Base-by-base conservation (phyloP, 169 alveolate genomes). In the Plasmodium relictum region DNA sequence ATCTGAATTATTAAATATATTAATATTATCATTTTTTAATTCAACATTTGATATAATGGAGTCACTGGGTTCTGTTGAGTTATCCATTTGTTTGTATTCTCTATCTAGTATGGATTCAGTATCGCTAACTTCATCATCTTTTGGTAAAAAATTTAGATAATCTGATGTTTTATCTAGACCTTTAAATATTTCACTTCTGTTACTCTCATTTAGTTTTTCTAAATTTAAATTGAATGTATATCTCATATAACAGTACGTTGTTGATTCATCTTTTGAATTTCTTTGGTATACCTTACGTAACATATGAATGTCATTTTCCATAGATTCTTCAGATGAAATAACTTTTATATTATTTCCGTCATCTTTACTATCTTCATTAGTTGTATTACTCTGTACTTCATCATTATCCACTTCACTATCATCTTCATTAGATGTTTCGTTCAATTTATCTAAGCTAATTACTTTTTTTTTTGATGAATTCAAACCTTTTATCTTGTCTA, bases 251-350 rank as follows among this genome's bases (percentile, higher is more conserved):
- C 89, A 78, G 42, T 78, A 78, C 16, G 73, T 78, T 24, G 89
- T 78, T 5, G 71, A 63, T 63, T 20, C 69, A 45, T 48, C 76
- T 31, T 12, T 54, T 42, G 76, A 65, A 8, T 26, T 66, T 37
- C 65, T 78, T 58, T 78, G 89, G 50, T 78, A 78, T 39, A 78
- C 89, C 56, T 78, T 78, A 69, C 89, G 89, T 54, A 78, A 18
- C 89, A 78, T 78, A 78, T 78, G 89, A 69, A 78, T 58, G 48
- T 78, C 89, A 78, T 78, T 78, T 39, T 83, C 91, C 16, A 48
- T 52, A 58, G 91, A 83, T 62, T 83, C 91, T 73, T 83, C 91
- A 18, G 91, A 56, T 39, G 85, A 69, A 62, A 83, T 83, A 22
- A 69, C 83, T 66, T 83, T 83, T 73, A 70, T 70, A 59, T 56